Conservation (phyloP, 148 eudicot genomes). For the Rhododendron ovatum region DNA sequence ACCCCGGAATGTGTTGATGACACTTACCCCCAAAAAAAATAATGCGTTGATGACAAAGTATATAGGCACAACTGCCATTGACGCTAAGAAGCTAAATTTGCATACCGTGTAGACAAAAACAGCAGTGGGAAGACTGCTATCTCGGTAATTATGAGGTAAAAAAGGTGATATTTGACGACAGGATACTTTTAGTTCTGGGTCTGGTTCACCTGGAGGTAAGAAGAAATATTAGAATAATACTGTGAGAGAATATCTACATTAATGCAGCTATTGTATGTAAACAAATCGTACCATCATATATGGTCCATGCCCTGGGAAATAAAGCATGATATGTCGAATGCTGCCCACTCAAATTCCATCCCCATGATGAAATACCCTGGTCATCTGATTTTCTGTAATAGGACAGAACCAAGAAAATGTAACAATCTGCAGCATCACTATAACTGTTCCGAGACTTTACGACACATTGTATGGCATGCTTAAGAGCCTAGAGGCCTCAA, state of each 20-base stretch:
- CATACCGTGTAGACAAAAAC: conserved; percentile 96
- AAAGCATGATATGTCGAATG: conserved; percentile 97
- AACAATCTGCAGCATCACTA: background rate
- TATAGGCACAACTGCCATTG: background rate
- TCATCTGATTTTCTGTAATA: conserved; percentile 63
- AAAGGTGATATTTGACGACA: conserved; percentile 99
- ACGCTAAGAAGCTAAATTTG: background rate
- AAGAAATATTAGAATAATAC: conserved; percentile 7
- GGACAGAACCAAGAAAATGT: background rate
- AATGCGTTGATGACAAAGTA: background rate
- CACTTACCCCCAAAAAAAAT: too few species aligned
- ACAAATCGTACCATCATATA: conserved; percentile 78
- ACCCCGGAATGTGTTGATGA: background rate
- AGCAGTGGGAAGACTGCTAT: conserved; percentile 94
- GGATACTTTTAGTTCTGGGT: conserved; percentile 91
- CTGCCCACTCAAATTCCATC: conserved; percentile 97
- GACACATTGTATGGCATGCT: background rate
- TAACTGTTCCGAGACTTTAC: background rate
- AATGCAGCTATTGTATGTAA: background rate
- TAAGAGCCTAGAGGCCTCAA: background rate
- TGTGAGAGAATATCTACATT: background rate
- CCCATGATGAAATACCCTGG: conserved; percentile 96
- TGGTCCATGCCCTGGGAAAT: conserved; percentile 97
- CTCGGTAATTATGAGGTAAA: conserved; percentile 90
- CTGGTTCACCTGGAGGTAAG: conserved; percentile 84